Conservation (phyloP, 2,329 filamentous ascomycete species). For the Fusarium sp. region DNA sequence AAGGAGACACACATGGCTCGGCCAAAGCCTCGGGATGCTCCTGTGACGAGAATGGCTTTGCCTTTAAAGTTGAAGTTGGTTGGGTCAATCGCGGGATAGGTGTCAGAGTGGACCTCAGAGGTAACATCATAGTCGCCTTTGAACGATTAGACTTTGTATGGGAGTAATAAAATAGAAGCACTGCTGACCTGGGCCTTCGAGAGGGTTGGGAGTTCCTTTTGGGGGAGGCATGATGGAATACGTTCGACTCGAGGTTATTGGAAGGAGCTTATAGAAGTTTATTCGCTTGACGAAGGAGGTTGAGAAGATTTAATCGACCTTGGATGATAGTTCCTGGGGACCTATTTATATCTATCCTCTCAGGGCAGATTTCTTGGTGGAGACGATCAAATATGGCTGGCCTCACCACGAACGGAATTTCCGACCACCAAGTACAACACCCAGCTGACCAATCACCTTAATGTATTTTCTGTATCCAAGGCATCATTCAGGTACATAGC, state of each 20-base stretch:
- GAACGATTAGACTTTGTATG: not conserved
- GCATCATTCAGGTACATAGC: not conserved
- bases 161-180: rapidly evolving
- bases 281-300: rapidly evolving
- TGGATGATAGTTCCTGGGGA: not conserved
- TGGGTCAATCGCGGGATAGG: constrained; percentile 16
- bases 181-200: constrained; percentile 12
- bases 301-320: not conserved
- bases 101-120: constrained; percentile 2
- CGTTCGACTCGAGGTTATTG: too few species aligned
- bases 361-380: too few species aligned
- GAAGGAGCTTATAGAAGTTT: not conserved
- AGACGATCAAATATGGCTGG: not conserved
- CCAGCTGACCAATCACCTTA: not conserved
- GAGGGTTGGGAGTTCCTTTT: constrained; percentile 11
- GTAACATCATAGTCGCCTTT: constrained; percentile 18
- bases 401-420: constrained; percentile 4
- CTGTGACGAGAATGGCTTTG: constrained; percentile 13
- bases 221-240: constrained; percentile 4
- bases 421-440: not conserved
- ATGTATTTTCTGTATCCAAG: not conserved
- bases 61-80: constrained; percentile 3
- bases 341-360: not conserved
- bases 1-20: constrained; percentile 17
- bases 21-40: constrained; percentile 19